Percentiles rank a stretch among this genome's conserved stretches.
phyloP scores from a whole-genome alignment of 495 filamentous ascomycete species.

The Penicillium parvum region DNA sequence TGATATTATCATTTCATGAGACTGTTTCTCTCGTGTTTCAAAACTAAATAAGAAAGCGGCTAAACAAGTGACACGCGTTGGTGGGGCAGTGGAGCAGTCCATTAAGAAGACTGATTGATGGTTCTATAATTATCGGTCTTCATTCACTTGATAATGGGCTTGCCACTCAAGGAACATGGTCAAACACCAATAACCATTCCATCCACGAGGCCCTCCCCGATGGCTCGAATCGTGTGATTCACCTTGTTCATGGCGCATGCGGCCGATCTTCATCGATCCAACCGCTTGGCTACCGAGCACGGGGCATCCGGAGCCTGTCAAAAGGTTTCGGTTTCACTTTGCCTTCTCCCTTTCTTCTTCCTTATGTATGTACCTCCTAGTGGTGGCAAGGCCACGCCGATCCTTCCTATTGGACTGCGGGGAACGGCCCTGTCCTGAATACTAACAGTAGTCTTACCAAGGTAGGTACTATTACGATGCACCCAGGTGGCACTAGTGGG shows the following conservation, averaged over 20 bases:
- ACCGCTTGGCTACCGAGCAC: not conserved
- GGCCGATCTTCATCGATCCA: not conserved
- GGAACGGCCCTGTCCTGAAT: slow-evolving; percentile 9
- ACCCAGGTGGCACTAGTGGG: too few species aligned
- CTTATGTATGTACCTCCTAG: slow-evolving; percentile 6
- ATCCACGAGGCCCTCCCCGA: too few species aligned
- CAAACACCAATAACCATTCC: too few species aligned
- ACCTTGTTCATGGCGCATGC: too few species aligned
- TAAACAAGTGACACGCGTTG: slow-evolving; percentile 28
- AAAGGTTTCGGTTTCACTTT: slow-evolving; percentile 13
- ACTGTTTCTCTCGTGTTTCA: too few species aligned
- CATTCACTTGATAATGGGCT: too few species aligned
- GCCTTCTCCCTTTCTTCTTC: slow-evolving; percentile 2
- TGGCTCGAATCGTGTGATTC: too few species aligned
- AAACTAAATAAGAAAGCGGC: slow-evolving; percentile 7
- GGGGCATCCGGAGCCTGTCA: not conserved
- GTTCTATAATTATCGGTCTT: too few species aligned
- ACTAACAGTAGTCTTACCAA: too few species aligned
- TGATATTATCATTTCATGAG: too few species aligned
- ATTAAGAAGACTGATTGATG: slow-evolving; percentile 25
- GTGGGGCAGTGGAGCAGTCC: slow-evolving; percentile 21
- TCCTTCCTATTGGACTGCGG: slow-evolving; percentile 1
- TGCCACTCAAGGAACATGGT: too few species aligned
- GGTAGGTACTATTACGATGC: too few species aligned
- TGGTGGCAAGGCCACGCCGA: slow-evolving; percentile 11